Base-by-base conservation (phyloP, 108 stramenopile species). In the Nitzschia sp. region DNA sequence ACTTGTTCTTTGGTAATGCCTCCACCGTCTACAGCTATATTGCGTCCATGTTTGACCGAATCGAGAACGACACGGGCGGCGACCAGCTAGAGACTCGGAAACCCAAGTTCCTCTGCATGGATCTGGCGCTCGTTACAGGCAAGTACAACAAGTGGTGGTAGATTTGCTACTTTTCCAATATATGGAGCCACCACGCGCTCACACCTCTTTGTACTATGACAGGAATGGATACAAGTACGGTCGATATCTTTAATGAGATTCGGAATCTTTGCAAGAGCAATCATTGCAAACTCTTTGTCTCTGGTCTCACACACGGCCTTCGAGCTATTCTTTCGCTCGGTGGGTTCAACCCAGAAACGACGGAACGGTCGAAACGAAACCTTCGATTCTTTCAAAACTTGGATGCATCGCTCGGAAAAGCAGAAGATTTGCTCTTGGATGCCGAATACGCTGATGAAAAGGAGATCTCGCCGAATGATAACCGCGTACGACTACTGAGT, bases 1-100 rank as follows among this genome's bases (percentile, higher is more conserved):
- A 90, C 64, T 71, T 93, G 15, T 93, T 90, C 63, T 93, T 93
- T 64, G 92, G 92, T 18, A 93, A 93, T 70, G 87, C 89, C 3
- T 70, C 68, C 1, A 83, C 89, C 0, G 74, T 88, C 29, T 73
- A 77, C n/a, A 72, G 74, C 49, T 90, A 93, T 59, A 77, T 93
- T 27, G 46, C 64, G 9, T 77, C 78, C n/a, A 93, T 93, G 89
- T 93, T 93, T 69, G 86, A 93, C 27, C 83, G 85, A 24, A 66
- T 75, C 1, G 61, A 62, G 5, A 66, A 77, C 19, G 54, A 64
- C 29, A 5, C 6, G 19, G 70, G 29, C 6, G 4, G 24, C 11
- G 34, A 51, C 17, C 38, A 42, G 38, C 38, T 42, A 11, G 56
- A 63, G 3, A 21, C 46, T 17, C 76, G 82, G 3, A 71, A 72